These are phyloP conservation scores for Vigna hirtella DNA, from an alignment of 306 rosid species.

Conservation along the genomic window DNA sequence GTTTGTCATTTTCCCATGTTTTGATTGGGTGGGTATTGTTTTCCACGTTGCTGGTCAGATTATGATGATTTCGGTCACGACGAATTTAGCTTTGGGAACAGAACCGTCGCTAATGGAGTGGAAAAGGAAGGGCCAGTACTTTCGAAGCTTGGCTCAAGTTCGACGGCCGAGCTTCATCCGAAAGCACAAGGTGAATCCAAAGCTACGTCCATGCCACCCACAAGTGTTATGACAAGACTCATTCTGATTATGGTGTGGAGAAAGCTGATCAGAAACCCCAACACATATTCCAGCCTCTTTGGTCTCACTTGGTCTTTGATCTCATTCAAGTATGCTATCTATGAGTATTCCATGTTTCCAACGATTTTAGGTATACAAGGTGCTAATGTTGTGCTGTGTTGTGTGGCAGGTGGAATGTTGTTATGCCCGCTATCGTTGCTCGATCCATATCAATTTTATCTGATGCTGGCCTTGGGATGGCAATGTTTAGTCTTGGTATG, in stretches of 20 bases:
- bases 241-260: conserved; percentile 91
- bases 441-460: conserved; percentile 74
- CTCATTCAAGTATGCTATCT: conserved; percentile 65
- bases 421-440: conserved; percentile 82
- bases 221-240: conserved; percentile 85
- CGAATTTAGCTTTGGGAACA: conserved; percentile 88
- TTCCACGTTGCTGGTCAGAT: conserved; percentile 45
- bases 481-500: conserved; percentile 93
- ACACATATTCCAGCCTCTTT: conserved; percentile 83
- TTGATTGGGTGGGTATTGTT: neutral
- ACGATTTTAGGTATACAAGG: neutral
- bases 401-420: conserved; percentile 70
- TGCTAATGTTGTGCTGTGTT: neutral
- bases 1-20: conserved; percentile 21
- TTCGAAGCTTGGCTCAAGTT: conserved; percentile 83
- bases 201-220: conserved; percentile 72
- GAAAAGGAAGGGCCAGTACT: conserved; percentile 76
- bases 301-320: conserved; percentile 88
- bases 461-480: conserved; percentile 93
- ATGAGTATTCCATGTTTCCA: neutral
- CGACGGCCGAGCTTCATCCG: conserved; percentile 82
- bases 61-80: conserved; percentile 76
- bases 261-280: conserved; percentile 80
- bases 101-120: conserved; percentile 58
- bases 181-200: conserved; percentile 62